Evolutionary conservation across 345 rosid genomes (phyloP).

Genomic region (Hibiscus tridactylites): DNA sequence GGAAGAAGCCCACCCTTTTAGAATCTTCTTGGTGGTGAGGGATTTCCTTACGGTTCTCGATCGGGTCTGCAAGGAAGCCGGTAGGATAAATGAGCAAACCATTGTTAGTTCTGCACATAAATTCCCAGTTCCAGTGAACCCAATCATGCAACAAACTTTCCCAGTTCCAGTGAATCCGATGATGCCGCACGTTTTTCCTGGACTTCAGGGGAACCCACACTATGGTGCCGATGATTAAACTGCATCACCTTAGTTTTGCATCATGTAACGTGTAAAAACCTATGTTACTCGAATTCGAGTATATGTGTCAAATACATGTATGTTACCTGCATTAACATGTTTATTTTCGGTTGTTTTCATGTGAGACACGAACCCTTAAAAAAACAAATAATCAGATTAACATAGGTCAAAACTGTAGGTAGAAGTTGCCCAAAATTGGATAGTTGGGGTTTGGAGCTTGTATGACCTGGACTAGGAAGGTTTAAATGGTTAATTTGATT

Average conservation of each 20-base stretch:
- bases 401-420: too few species aligned
- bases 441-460: too few species aligned
- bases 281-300: too few species aligned
- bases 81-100: constrained; percentile 80
- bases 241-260: constrained; percentile 23
- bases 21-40: constrained; percentile 94
- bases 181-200: constrained; percentile 38
- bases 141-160: constrained; percentile 31
- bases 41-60: constrained; percentile 81
- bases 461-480: too few species aligned
- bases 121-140: constrained; percentile 77
- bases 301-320: too few species aligned
- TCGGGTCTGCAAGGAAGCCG: constrained; percentile 92
- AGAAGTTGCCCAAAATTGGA: too few species aligned
- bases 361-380: too few species aligned
- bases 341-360: too few species aligned
- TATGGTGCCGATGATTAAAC: constrained; percentile 53
- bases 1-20: constrained; percentile 97
- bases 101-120: constrained; percentile 75
- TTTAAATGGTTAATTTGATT: too few species aligned
- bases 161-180: constrained; percentile 11
- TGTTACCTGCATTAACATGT: too few species aligned
- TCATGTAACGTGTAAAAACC: neutral
- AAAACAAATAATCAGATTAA: too few species aligned
- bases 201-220: constrained; percentile 32